Evolutionary conservation across 2,329 filamentous ascomycete genomes (phyloP).

Genomic region (Apiospora pterosperma): DNA sequence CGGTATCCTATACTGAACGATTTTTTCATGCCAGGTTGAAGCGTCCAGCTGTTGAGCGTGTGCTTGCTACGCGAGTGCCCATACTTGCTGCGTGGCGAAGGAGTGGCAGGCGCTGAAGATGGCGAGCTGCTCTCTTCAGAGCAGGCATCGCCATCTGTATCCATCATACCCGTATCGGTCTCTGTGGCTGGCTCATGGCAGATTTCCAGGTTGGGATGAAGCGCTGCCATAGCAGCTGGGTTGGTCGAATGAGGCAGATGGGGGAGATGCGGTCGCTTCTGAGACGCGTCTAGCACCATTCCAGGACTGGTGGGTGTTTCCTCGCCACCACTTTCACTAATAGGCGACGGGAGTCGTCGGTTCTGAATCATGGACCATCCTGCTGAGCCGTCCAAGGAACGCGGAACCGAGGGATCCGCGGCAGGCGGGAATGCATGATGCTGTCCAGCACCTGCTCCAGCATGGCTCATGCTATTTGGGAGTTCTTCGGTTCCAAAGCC

Average conservation of each 20-base stretch:
- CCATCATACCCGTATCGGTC: slow-evolving; percentile 29
- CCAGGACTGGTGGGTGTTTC: slow-evolving; percentile 35
- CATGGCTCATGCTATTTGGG: slow-evolving; percentile 16
- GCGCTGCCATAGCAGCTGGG: slow-evolving; percentile 28
- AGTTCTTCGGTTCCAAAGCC: slow-evolving; percentile 34
- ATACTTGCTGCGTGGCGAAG: slow-evolving; percentile 47
- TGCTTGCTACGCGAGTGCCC: slow-evolving; percentile 58
- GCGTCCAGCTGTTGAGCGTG: slow-evolving; percentile 58
- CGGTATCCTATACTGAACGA: slow-evolving; percentile 77
- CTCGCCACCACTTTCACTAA: slow-evolving; percentile 51
- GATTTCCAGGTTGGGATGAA: slow-evolving; percentile 34
- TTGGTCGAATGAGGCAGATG: slow-evolving; percentile 31
- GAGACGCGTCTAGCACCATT: slow-evolving; percentile 34
- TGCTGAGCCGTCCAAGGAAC: slow-evolving; percentile 39
- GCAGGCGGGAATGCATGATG: slow-evolving; percentile 27
- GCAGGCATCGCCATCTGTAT: slow-evolving; percentile 19
- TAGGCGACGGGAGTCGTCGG: slow-evolving; percentile 55
- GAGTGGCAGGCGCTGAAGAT: slow-evolving; percentile 31
- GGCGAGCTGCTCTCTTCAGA: slow-evolving; percentile 22
- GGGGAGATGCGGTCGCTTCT: slow-evolving; percentile 30
- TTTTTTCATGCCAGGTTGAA: slow-evolving; percentile 62
- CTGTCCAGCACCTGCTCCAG: slow-evolving; percentile 12
- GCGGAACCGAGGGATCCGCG: slow-evolving; percentile 43
- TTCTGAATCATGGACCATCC: slow-evolving; percentile 53
- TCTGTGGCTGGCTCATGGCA: slow-evolving; percentile 18